Percentiles rank a stretch among this genome's conserved stretches.
Evolutionary conservation across 352 stramenopile genomes (phyloP).

Genomic region (Globisporangium echinulatum): DNA sequence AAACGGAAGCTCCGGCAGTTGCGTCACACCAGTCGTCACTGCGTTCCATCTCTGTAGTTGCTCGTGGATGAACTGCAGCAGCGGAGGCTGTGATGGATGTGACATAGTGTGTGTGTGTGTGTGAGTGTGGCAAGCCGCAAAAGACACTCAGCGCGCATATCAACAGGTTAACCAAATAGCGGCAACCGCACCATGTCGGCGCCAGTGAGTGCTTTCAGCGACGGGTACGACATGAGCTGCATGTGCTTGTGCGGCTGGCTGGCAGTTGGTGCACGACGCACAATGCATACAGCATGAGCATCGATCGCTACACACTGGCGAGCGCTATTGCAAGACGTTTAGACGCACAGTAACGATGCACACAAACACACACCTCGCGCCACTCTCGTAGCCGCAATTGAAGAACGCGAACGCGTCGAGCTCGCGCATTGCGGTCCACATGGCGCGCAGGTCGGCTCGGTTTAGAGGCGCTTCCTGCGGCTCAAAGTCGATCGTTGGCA

Average conservation of each 20-base stretch:
- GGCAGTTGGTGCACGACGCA: not conserved
- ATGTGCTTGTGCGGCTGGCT: constrained; percentile 87
- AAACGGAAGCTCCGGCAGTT: constrained; percentile 63
- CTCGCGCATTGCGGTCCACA: constrained; percentile 66
- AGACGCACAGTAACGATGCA: too few relatives aligned
- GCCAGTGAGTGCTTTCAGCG: constrained; percentile 51
- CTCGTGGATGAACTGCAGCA: constrained; percentile 69
- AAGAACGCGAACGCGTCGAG: constrained; percentile 80
- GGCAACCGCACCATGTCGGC: constrained; percentile 41
- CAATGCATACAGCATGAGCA: too few relatives aligned
- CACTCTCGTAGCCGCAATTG: constrained; percentile 80
- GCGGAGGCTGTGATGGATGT: constrained; percentile 32
- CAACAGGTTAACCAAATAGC: not conserved
- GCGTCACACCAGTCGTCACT: constrained; percentile 30
- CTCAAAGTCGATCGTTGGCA: constrained; percentile 67
- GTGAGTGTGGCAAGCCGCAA: not conserved
- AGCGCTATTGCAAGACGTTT: too few relatives aligned
- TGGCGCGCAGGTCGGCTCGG: constrained; percentile 45
- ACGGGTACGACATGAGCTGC: constrained; percentile 81
- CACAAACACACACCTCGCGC: constrained; percentile 35
- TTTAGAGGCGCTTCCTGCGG: constrained; percentile 52
- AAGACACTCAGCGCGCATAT: constrained; percentile 1
- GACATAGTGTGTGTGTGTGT: not conserved
- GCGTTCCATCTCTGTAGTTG: constrained; percentile 15
- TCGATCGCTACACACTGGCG: too few relatives aligned